phyloP scores from a whole-genome alignment of 495 filamentous ascomycete species.

The Penicillium maclennaniae region DNA sequence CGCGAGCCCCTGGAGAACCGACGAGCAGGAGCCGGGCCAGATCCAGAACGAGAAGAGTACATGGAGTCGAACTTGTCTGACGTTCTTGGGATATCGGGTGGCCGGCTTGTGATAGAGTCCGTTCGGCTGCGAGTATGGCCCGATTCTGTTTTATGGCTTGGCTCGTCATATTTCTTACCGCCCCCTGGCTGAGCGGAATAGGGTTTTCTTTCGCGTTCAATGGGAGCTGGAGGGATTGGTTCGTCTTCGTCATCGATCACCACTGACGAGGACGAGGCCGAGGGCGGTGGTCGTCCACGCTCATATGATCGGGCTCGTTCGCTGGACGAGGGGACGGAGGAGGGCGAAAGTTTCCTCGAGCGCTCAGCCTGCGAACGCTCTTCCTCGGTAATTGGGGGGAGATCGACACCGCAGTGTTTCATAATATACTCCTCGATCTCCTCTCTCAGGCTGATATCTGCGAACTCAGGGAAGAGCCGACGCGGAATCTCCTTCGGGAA shows the following conservation, averaged over 20 bases:
- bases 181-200: constrained; percentile 54
- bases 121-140: constrained; percentile 20
- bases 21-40: constrained; percentile 15
- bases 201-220: constrained; percentile 62
- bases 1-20: constrained; percentile 24
- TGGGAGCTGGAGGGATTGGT: constrained; percentile 39
- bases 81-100: constrained; percentile 19
- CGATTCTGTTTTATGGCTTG: background rate
- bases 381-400: constrained; percentile 39
- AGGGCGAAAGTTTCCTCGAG: constrained; percentile 14
- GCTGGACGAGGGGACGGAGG: constrained; percentile 7
- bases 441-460: constrained; percentile 36
- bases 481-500: constrained; percentile 78
- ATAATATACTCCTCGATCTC: constrained; percentile 42
- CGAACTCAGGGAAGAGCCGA: constrained; percentile 59
- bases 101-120: constrained; percentile 27
- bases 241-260: constrained; percentile 46
- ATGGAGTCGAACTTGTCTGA: constrained; percentile 22
- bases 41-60: constrained; percentile 19
- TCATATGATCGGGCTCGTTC: constrained; percentile 38
- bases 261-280: constrained; percentile 29
- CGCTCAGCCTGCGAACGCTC: constrained; percentile 33
- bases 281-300: constrained; percentile 50
- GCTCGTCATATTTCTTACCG: constrained; percentile 52
- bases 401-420: constrained; percentile 46